phyloP scores from a whole-genome alignment of 176 grass and related monocot genomes.

The Puccinellia tenuiflora region DNA sequence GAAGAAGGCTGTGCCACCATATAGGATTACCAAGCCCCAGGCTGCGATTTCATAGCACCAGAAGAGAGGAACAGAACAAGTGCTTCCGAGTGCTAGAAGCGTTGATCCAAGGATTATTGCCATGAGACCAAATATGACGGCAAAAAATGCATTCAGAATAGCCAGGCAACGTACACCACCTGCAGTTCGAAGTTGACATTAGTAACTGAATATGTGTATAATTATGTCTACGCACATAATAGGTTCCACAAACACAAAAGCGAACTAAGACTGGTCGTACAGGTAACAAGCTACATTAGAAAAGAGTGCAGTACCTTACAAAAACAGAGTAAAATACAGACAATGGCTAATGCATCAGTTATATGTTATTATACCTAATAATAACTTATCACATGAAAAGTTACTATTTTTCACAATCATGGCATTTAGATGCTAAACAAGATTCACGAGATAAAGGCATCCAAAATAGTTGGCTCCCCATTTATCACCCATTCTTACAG shows the following conservation, averaged over 20 bases:
- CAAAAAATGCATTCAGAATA: conserved; percentile 75
- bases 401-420: not conserved
- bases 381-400: not conserved
- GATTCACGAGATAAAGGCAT: conserved; percentile 6
- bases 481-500: conserved; percentile 4
- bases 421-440: not conserved
- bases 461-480: not conserved
- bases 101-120: conserved; percentile 87
- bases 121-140: conserved; percentile 72
- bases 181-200: conserved; percentile 41
- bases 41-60: conserved; percentile 92
- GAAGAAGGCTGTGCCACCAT: conserved; percentile 69
- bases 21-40: conserved; percentile 80
- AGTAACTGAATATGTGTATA: no score
- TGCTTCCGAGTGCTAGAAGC: conserved; percentile 70
- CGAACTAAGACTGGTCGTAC: no score
- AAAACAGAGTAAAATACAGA: not conserved
- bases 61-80: conserved; percentile 84
- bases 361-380: not conserved
- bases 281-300: no score
- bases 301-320: no score
- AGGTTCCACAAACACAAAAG: no score
- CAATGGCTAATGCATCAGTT: not conserved
- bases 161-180: conserved; percentile 79
- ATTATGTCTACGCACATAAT: no score